Percentiles rank a stretch among this genome's conserved stretches.
Conservation (phyloP, 2,329 filamentous ascomycete genomes). For the Trichoderma semiorbis region DNA sequence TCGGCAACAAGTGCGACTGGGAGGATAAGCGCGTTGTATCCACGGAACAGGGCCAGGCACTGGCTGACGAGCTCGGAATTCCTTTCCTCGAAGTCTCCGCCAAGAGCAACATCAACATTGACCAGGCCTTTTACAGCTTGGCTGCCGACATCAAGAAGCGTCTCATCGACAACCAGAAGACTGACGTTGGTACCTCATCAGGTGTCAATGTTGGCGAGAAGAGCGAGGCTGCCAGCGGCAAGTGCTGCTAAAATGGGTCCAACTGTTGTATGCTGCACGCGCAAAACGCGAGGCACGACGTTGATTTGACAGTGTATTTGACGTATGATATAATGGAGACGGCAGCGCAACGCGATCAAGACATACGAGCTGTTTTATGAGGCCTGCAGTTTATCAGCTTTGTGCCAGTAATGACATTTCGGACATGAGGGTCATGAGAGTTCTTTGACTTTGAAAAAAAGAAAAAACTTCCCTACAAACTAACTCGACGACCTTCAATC, state of each 20-base stretch:
- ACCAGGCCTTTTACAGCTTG: conserved; percentile 95
- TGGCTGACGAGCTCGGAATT: conserved; percentile 94
- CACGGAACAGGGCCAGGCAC: conserved; percentile 85
- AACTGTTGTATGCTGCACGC: background rate
- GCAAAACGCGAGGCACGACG: background rate
- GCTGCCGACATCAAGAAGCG: conserved; percentile 98
- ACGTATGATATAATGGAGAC: conserved; percentile 17
- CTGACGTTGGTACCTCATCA: conserved; percentile 56
- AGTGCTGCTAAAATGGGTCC: conserved; percentile 67
- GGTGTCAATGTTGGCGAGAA: conserved; percentile 69
- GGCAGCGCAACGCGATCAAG: conserved; percentile 18
- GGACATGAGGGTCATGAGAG: conserved; percentile 17
- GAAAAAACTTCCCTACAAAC: background rate
- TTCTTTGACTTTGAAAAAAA: background rate
- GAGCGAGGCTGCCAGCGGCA: conserved; percentile 56
- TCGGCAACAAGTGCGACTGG: conserved; percentile 99
- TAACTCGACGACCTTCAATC: conserved; percentile 19
- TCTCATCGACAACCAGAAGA: conserved; percentile 86
- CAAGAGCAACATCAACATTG: conserved; percentile 99
- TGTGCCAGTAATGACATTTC: conserved; percentile 17
- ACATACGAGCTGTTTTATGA: conserved; percentile 11
- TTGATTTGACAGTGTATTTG: conserved; percentile 11
- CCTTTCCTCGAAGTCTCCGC: conserved; percentile 98
- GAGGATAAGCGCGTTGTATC: conserved; percentile 96
- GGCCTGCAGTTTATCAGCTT: background rate